A percentile compares a stretch with the other conserved stretches of the same genome.
phyloP scores from a whole-genome alignment of 2,329 filamentous ascomycete species.

The Aspergillus pseudotamarii region DNA sequence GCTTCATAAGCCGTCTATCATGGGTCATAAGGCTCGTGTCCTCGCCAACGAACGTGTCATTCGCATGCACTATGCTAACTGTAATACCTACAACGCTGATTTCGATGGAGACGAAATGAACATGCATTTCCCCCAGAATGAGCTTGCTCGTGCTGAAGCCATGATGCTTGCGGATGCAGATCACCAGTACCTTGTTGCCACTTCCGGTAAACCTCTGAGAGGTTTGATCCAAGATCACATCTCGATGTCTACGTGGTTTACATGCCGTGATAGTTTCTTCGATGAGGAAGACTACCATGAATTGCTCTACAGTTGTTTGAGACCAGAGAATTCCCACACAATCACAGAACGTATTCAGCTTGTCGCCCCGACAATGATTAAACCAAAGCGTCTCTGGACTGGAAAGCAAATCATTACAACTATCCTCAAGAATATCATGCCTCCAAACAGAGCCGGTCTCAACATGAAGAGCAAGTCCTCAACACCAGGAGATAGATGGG shows the following conservation, averaged over 20 bases:
- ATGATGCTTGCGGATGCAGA: constrained; percentile 93
- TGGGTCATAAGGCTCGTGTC: constrained; percentile 93
- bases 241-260: constrained; percentile 88
- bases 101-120: constrained; percentile 99
- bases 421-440: constrained; percentile 88
- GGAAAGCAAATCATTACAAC: constrained; percentile 96
- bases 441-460: constrained; percentile 72
- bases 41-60: constrained; percentile 94
- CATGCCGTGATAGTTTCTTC: constrained; percentile 90
- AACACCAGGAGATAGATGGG: constrained; percentile 80
- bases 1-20: constrained; percentile 97
- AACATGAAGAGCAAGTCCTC: constrained; percentile 79
- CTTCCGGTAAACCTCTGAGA: constrained; percentile 87
- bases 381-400: constrained; percentile 83
- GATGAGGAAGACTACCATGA: constrained; percentile 86
- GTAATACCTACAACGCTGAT: constrained; percentile 98
- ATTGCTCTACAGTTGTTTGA: constrained; percentile 84
- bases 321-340: constrained; percentile 89
- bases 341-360: constrained; percentile 79
- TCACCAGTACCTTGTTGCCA: constrained; percentile 93
- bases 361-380: constrained; percentile 77
- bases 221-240: constrained; percentile 99
- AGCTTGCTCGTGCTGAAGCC: constrained; percentile 89
- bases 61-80: constrained; percentile 99
- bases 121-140: constrained; percentile 99